Evolutionary conservation across 805 yeast species (phyloP).

Genomic region (Lachancea nothofagi): DNA sequence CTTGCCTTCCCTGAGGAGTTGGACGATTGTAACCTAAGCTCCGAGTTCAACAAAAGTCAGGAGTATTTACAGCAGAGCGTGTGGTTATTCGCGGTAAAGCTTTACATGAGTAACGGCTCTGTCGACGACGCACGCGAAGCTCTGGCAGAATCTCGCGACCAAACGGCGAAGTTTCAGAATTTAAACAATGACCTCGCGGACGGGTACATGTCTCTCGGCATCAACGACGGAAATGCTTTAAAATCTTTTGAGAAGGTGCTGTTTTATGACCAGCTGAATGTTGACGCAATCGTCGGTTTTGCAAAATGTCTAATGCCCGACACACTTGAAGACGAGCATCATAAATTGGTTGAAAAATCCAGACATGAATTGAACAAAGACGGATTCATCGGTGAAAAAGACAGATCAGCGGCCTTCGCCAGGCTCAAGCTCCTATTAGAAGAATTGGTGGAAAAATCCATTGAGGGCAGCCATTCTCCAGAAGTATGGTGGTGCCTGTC

Average conservation of each 20-base stretch:
- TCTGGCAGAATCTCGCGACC: slow-evolving; percentile 61
- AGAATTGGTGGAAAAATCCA: slow-evolving; percentile 30
- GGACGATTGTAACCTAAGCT: slow-evolving; percentile 11
- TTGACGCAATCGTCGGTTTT: slow-evolving; percentile 50
- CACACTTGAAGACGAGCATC: slow-evolving; percentile 12
- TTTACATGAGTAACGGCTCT: slow-evolving; percentile 54
- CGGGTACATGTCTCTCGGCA: slow-evolving; percentile 33
- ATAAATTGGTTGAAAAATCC: background rate
- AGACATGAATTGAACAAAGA: background rate
- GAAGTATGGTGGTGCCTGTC: slow-evolving; percentile 73
- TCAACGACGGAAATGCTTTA: slow-evolving; percentile 43
- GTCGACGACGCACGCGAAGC: slow-evolving; percentile 63
- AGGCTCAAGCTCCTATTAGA: slow-evolving; percentile 42
- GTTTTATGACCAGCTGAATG: slow-evolving; percentile 43
- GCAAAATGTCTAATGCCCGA: slow-evolving; percentile 45
- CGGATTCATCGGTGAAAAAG: slow-evolving; percentile 49
- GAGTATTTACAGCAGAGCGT: slow-evolving; percentile 49
- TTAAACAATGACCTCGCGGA: slow-evolving; percentile 25
- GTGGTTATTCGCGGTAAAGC: slow-evolving; percentile 70
- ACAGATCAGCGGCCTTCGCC: slow-evolving; percentile 55
- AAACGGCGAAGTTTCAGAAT: slow-evolving; percentile 40
- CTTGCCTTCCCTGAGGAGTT: slow-evolving; percentile 37
- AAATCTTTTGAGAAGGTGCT: slow-evolving; percentile 62
- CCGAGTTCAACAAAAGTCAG: slow-evolving; percentile 17
- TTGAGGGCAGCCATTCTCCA: slow-evolving; percentile 41